Evolutionary conservation across 768 basidiomycete species (phyloP).

Genomic region (Tubosaeta sp.): DNA sequence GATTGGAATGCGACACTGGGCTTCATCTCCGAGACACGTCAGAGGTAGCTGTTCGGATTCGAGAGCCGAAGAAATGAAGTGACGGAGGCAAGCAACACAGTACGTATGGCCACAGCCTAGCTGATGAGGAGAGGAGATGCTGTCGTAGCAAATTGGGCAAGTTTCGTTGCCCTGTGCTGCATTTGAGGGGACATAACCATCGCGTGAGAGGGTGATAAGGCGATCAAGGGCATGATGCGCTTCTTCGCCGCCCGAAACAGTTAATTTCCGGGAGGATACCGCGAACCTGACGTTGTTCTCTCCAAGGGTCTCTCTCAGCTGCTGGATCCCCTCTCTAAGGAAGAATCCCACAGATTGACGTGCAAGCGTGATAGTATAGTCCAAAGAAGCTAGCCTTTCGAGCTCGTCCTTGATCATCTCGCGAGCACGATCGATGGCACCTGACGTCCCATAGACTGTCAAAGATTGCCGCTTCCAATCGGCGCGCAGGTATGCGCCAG

Average conservation of each 20-base stretch:
- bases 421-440: conserved; percentile 39
- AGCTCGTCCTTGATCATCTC: conserved; percentile 45
- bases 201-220: conserved; percentile 41
- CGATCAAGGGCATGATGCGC: conserved; percentile 44
- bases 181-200: conserved; percentile 7
- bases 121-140: conserved; percentile 37
- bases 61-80: conserved; percentile 53
- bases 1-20: conserved; percentile 50
- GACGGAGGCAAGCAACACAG: conserved; percentile 57
- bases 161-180: conserved; percentile 7
- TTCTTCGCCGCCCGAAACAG: conserved; percentile 54
- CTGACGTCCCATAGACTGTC: conserved; percentile 42
- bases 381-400: conserved; percentile 41
- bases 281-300: conserved; percentile 50
- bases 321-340: conserved; percentile 44
- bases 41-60: conserved; percentile 61
- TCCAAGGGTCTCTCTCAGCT: conserved; percentile 50
- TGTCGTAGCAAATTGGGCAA: conserved; percentile 57
- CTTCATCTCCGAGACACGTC: conserved; percentile 63
- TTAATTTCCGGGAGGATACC: conserved; percentile 39
- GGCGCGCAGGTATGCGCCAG: conserved; percentile 40
- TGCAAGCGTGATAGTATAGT: conserved; percentile 38
- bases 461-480: conserved; percentile 45
- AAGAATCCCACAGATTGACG: conserved; percentile 45
- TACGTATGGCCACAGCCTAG: conserved; percentile 64